Base-by-base conservation (phyloP, 495 filamentous ascomycete genomes). In the Trichoderma orchidacearum region DNA sequence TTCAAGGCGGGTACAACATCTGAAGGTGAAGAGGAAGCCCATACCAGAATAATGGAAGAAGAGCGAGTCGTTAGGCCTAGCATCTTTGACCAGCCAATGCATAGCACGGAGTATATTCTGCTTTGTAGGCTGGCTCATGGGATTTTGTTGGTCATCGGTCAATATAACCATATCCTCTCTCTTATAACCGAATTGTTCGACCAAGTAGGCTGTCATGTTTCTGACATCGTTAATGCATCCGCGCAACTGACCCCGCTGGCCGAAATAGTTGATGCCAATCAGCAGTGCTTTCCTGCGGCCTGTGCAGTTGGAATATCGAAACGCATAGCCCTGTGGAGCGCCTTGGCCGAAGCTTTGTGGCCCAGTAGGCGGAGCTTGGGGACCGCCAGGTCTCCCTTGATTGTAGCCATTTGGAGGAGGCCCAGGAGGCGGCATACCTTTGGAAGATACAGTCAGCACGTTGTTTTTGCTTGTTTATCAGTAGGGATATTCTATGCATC, bases 221-320 rank as follows among this genome's bases (percentile, higher is more conserved):
- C 91, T 87, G 36, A 96, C 94, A 68, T 98, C 93, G 68, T 97
- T 97, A 75, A 97, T 97, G 67, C 93, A 98, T 53, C 93, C 93
- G 51, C 90, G 72, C 41, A 98, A 75, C 74, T 97, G 89, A 55
- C 91, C 92, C 55, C 86, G 82, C 68, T 97, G 93, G 45, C 85
- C 82, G 62, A 96, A 96, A 70, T 98, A 98, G 72, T 98, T 98
- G 75, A 97, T 96, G 35, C 93, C 93, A 58, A 98, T 95, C 59
- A 98, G 71, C 30, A 98, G 74, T 23, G 93, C 93, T 79, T 96
- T 98, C 64, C 90, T 75, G 63, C 85, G 82, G 21, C 93, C 93
- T 3, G 87, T 92, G 65, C 93, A 98, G 55, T 86, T 83, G 54
- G 91, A 96, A 69, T 96, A 96, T 67, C 89, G 86, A 70, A 91